Percentiles rank a stretch among this genome's conserved stretches.
phyloP scores from a whole-genome alignment of 352 stramenopile genomes.

The Globisporangium perplexum region DNA sequence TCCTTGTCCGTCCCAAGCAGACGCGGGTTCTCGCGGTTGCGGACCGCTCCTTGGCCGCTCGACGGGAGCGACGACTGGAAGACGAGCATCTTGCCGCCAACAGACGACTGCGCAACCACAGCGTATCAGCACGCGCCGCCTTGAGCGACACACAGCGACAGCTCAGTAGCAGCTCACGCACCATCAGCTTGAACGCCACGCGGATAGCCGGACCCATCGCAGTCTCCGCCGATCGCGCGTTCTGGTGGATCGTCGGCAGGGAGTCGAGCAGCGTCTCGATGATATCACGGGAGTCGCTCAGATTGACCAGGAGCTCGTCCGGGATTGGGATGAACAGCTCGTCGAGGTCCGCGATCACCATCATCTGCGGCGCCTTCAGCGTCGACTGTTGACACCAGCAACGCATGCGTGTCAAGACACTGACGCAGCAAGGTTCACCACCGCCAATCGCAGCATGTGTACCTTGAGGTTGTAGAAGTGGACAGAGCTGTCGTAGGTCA shows the following conservation, averaged over 20 bases:
- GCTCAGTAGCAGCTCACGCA: conserved; percentile 53
- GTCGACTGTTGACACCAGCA: conserved; percentile 30
- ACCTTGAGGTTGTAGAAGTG: conserved; percentile 91
- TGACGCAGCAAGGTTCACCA: background rate
- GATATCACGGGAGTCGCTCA: conserved; percentile 91
- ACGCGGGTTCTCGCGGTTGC: conserved; percentile 81
- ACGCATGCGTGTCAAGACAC: conserved; percentile 9
- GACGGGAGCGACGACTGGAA: conserved; percentile 84
- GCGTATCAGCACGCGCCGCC: conserved; percentile 12
- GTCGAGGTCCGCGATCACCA: conserved; percentile 84
- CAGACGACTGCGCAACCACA: conserved; percentile 45
- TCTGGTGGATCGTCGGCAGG: conserved; percentile 88
- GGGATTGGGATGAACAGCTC: conserved; percentile 89
- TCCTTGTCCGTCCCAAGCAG: conserved; percentile 85
- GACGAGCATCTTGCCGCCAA: conserved; percentile 86
- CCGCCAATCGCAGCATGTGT: background rate
- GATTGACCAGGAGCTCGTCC: conserved; percentile 98
- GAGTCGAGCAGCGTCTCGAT: conserved; percentile 95
- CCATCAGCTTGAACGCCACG: conserved; percentile 97
- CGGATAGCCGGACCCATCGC: conserved; percentile 87
- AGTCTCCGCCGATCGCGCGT: conserved; percentile 73
- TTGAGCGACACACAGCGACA: background rate
- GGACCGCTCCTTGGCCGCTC: conserved; percentile 65
- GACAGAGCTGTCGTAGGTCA: conserved; percentile 82
- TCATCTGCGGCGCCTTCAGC: conserved; percentile 85